Conservation (phyloP, 495 filamentous ascomycete genomes). For the Penicillium subrubescens region DNA sequence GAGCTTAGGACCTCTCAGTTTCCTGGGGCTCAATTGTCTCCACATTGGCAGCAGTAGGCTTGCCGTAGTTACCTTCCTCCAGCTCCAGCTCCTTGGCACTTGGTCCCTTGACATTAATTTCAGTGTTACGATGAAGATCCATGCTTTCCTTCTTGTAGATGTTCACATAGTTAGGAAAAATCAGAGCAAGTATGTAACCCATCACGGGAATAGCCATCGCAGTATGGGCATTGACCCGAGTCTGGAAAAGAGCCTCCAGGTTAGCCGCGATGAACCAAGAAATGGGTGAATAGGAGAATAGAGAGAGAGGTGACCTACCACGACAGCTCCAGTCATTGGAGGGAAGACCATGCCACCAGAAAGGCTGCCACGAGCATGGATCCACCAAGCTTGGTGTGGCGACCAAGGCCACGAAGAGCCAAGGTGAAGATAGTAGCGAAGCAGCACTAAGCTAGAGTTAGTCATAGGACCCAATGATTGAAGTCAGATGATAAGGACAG, state of each 20-base stretch:
- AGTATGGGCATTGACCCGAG: conserved; percentile 28
- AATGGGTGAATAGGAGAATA: not conserved
- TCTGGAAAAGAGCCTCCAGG: conserved; percentile 3
- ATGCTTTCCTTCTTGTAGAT: conserved; percentile 46
- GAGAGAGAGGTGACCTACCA: conserved; percentile 5
- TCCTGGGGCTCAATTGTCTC: conserved; percentile 4
- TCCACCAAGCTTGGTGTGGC: conserved; percentile 69
- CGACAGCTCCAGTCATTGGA: conserved; percentile 56
- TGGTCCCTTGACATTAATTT: conserved; percentile 27
- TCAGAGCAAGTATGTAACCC: conserved; percentile 45
- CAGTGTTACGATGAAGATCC: conserved; percentile 48
- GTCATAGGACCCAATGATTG: not conserved
- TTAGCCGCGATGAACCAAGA: not conserved
- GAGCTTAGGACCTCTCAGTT: not conserved
- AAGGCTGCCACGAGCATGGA: conserved; percentile 66
- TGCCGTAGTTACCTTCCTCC: conserved; percentile 15
- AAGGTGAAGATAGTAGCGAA: conserved; percentile 74
- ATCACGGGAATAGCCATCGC: conserved; percentile 46
- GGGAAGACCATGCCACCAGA: conserved; percentile 69
- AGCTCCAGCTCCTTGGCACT: conserved; percentile 20
- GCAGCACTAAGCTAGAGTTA: conserved; percentile 41
- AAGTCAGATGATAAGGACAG: not conserved
- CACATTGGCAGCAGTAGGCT: conserved; percentile 15
- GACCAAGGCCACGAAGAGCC: conserved; percentile 67
- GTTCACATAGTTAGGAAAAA: conserved; percentile 52